phyloP scores from a whole-genome alignment of 164 flowering plant species.

The Santalum album region DNA sequence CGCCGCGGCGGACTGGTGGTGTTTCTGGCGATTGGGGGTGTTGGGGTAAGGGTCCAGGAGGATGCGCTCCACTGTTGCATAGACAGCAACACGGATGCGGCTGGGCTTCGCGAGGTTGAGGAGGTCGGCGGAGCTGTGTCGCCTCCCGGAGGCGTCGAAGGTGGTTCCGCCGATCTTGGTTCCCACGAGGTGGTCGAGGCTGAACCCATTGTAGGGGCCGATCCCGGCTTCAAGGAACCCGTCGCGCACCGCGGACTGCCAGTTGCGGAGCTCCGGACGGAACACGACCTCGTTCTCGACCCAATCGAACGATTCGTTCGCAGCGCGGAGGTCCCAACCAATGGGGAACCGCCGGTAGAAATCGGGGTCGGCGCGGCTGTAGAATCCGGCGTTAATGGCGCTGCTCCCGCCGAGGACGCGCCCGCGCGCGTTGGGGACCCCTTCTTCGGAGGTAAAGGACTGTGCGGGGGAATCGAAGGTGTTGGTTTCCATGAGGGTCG shows the following conservation, averaged over 20 bases:
- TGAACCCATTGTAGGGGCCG: constrained; percentile 60
- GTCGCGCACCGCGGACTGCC: constrained; percentile 76
- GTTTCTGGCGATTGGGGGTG: constrained; percentile 1
- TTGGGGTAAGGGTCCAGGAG: constrained; percentile 28
- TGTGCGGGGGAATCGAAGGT: constrained; percentile 55
- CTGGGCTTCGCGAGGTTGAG: constrained; percentile 30
- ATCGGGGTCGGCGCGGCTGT: constrained; percentile 51
- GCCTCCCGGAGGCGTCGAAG: constrained; percentile 46
- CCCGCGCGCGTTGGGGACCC: constrained; percentile 76
- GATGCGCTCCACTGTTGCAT: constrained; percentile 64
- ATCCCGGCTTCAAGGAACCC: constrained; percentile 57
- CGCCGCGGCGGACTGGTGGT: constrained; percentile 21
- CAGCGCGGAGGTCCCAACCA: constrained; percentile 48
- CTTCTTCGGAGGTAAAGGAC: constrained; percentile 72
- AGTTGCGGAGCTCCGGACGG: constrained; percentile 45
- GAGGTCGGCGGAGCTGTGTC: constrained; percentile 76
- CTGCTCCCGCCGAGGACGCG: constrained; percentile 89
- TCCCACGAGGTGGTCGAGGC: constrained; percentile 46
- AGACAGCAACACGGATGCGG: constrained; percentile 46
- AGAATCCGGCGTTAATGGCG: constrained; percentile 85
- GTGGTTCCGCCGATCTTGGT: constrained; percentile 83
- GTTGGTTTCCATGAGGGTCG: constrained; percentile 35
- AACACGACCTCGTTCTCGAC: constrained; percentile 61
- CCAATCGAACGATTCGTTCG: constrained; percentile 70
- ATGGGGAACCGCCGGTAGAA: constrained; percentile 39